Conservation (phyloP, 225 moss, liverwort and hornwort genomes). For the Thuidium tamariscinum region DNA sequence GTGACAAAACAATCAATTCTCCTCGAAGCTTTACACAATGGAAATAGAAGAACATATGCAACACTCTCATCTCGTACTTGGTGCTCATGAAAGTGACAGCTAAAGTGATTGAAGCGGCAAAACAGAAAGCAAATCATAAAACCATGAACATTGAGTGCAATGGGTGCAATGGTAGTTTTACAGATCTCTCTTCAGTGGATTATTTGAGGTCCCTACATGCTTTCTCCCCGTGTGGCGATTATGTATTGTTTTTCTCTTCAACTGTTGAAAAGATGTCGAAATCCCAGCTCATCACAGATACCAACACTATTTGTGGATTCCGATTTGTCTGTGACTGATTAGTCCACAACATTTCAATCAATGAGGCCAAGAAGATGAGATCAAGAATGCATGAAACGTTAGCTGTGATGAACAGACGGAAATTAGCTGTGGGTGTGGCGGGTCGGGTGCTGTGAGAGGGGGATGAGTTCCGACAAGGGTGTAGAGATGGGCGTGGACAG, state of each 20-base stretch:
- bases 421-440: neutral
- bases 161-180: neutral
- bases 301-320: too few species aligned
- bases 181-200: neutral
- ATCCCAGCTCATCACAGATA: neutral
- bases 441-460: conserved; percentile 44
- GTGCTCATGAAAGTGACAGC: too few species aligned
- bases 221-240: neutral
- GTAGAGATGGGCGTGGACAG: conserved; percentile 42
- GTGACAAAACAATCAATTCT: too few species aligned
- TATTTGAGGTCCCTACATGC: neutral
- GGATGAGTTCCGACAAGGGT: conserved; percentile 55
- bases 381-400: neutral
- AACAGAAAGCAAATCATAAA: too few species aligned
- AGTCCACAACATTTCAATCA: neutral
- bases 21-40: too few species aligned
- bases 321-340: neutral
- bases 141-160: too few species aligned
- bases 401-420: neutral
- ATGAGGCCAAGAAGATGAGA: neutral
- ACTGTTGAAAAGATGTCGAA: neutral
- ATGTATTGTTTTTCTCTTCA: neutral
- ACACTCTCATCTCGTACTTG: neutral
- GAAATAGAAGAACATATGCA: neutral
- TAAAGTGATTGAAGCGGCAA: too few species aligned